Conservation (phyloP, 495 filamentous ascomycete genomes). For the Aspergillus sparsus region DNA sequence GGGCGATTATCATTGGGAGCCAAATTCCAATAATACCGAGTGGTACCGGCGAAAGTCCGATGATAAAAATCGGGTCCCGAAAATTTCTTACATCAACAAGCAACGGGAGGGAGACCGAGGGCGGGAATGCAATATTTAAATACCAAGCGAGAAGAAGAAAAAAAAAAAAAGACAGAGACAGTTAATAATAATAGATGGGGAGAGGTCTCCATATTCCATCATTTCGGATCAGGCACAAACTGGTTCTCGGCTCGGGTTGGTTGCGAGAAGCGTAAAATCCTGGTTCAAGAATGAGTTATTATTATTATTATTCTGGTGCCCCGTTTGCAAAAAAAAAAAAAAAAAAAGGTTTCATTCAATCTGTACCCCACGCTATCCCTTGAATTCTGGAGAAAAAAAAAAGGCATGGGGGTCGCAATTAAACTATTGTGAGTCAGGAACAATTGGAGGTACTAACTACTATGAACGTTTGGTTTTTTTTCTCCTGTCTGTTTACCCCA, state of each 20-base stretch:
- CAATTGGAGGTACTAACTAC: not conserved
- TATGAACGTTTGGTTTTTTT: too few relatives aligned
- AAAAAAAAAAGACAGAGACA: not conserved
- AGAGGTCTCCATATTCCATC: slow-evolving; percentile 11
- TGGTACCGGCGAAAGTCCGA: slow-evolving; percentile 20
- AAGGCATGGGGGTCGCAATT: slow-evolving; percentile 19
- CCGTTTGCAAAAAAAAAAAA: not conserved
- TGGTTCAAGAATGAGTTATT: not conserved
- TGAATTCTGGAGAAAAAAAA: slow-evolving; percentile 10
- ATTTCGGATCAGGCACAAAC: slow-evolving; percentile 7
- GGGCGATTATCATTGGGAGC: not conserved
- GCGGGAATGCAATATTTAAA: slow-evolving; percentile 16
- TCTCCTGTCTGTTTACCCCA: not conserved
- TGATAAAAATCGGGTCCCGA: slow-evolving; percentile 9
- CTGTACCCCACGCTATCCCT: slow-evolving; percentile 25
- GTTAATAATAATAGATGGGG: slow-evolving; percentile 10
- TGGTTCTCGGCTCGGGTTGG: slow-evolving; percentile 24
- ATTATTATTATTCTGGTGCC: slow-evolving; percentile 3
- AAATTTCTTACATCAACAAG: slow-evolving; percentile 1
- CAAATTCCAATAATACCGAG: slow-evolving; percentile 10
- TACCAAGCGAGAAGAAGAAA: not conserved
- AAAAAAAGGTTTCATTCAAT: not conserved
- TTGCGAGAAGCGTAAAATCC: not conserved
- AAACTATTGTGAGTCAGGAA: not conserved
- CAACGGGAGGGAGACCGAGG: not conserved